Base-by-base conservation (phyloP, 1,284 basidiomycete species). In the Moesziomyces sp. region DNA sequence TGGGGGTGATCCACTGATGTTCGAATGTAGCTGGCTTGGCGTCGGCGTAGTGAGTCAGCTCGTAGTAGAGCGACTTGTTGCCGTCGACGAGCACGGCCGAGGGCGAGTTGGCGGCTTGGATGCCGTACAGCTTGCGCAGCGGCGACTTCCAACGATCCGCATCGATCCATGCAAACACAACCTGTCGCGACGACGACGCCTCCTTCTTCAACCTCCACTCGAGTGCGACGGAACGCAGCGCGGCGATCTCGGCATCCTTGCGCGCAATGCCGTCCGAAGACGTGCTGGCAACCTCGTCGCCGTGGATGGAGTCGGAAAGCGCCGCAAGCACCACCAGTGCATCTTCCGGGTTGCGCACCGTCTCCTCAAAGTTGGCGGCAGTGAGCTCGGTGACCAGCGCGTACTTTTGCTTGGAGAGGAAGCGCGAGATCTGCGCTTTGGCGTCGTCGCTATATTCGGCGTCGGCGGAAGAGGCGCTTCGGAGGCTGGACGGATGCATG, bases 141-240 rank as follows among this genome's bases (percentile, higher is more conserved):
- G 75, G 67, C 23, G 61, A 64, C 38, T 70, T 74, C 68, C 74
- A 79, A 18, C 78, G 74, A 45, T 82, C 79, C 1, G 74, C 75
- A 57, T 84, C 81, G 58, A 83, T 79, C 80, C 80, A 84, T 2
- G 74, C 80, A 48, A 76, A 84, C 3, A 81, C 42, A 9, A 78
- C 58, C 10, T 61, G 43, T n/a, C 58, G 46, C 2, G n/a, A 11
- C 21, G 59, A 42, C 3, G 18, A 11, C 0, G 54, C 13, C 3
- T 59, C 61, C n/a, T 60, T 26, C 10, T 54, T 46, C 10, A 57
- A 28, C n/a, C 76, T 46, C 78, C 79, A 81, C 1, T 58, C 51
- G 6, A 64, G 56, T 33, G 82, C 73, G 14, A 71, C 46, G 16
- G 66, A 52, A 5, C 67, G 63, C 24, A 82, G n/a, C 7, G 61